Conservation (phyloP, 2,329 filamentous ascomycete species). For the Neospermospora avenae region DNA sequence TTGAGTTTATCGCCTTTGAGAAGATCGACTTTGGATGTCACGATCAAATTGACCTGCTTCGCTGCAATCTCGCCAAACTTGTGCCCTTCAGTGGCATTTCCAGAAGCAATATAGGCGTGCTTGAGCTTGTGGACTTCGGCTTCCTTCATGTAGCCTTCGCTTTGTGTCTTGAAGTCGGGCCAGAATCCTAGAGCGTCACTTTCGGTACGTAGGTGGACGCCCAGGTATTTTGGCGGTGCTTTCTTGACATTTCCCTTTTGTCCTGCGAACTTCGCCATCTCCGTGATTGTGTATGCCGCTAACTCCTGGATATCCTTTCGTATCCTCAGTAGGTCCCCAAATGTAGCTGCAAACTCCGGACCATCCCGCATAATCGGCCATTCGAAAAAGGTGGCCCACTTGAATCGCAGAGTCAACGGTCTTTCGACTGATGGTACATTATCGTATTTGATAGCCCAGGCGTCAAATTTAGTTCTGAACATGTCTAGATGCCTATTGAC, state of each 20-base stretch:
- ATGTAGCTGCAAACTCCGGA: slow-evolving; percentile 45
- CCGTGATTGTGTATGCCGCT: slow-evolving; percentile 36
- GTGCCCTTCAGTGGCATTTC: slow-evolving; percentile 42
- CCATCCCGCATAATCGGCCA: slow-evolving; percentile 46
- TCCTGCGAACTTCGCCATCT: slow-evolving; percentile 36
- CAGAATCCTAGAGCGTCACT: slow-evolving; percentile 45
- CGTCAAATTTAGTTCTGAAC: slow-evolving; percentile 29
- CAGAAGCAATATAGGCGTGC: slow-evolving; percentile 45
- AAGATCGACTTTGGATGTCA: slow-evolving; percentile 43
- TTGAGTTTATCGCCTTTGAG: slow-evolving; percentile 38
- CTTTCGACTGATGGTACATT: slow-evolving; percentile 15
- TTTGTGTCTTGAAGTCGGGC: slow-evolving; percentile 44
- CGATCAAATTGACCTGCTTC: slow-evolving; percentile 36
- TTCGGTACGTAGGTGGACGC: slow-evolving; percentile 48
- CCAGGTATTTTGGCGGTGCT: slow-evolving; percentile 30
- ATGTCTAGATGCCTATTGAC: slow-evolving; percentile 30
- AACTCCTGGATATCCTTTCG: slow-evolving; percentile 42
- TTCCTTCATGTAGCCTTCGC: slow-evolving; percentile 39
- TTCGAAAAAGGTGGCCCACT: slow-evolving; percentile 36
- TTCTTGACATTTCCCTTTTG: slow-evolving; percentile 13
- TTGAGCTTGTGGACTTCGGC: slow-evolving; percentile 35
- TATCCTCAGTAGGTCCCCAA: slow-evolving; percentile 41
- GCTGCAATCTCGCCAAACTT: slow-evolving; percentile 38
- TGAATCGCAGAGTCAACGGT: slow-evolving; percentile 27
- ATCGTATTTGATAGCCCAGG: slow-evolving; percentile 23